Percentiles rank a stretch among this genome's conserved stretches.
Evolutionary conservation across 768 basidiomycete species (phyloP).

Genomic region (Dacryopinax primogenitus): DNA sequence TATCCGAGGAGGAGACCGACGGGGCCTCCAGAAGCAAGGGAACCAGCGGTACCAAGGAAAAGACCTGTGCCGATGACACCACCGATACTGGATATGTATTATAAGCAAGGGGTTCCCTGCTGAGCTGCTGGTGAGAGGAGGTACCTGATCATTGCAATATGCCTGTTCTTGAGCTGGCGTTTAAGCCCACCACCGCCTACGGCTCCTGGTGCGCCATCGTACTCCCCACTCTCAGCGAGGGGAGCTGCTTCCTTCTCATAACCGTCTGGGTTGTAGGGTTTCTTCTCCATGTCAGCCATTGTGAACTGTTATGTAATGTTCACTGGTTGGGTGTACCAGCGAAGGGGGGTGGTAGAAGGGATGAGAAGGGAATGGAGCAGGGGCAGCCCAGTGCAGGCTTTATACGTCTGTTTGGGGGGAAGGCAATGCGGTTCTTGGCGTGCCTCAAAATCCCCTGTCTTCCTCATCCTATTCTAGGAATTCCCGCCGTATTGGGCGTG

Average conservation of each 20-base stretch:
- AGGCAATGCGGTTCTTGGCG: too few species aligned
- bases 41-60: slow-evolving; percentile 19
- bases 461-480: too few species aligned
- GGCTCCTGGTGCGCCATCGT: not conserved
- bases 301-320: too few species aligned
- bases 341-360: too few species aligned
- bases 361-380: too few species aligned
- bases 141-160: slow-evolving; percentile 1
- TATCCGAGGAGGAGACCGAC: slow-evolving; percentile 19
- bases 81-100: slow-evolving; percentile 8
- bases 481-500: too few species aligned
- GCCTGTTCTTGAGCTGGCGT: slow-evolving; percentile 6
- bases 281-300: not conserved
- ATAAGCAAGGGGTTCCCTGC: not conserved
- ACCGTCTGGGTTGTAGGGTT: not conserved
- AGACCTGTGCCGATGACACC: slow-evolving; percentile 15
- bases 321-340: too few species aligned
- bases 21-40: slow-evolving; percentile 18
- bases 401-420: too few species aligned
- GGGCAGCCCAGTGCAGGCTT: too few species aligned
- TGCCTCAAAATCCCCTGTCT: too few species aligned
- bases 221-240: not conserved
- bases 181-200: not conserved
- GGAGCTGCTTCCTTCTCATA: not conserved
- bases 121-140: not conserved